These are phyloP conservation scores for Podospora conica DNA, from an alignment of 495 filamentous ascomycete species.

Conservation along the genomic window DNA sequence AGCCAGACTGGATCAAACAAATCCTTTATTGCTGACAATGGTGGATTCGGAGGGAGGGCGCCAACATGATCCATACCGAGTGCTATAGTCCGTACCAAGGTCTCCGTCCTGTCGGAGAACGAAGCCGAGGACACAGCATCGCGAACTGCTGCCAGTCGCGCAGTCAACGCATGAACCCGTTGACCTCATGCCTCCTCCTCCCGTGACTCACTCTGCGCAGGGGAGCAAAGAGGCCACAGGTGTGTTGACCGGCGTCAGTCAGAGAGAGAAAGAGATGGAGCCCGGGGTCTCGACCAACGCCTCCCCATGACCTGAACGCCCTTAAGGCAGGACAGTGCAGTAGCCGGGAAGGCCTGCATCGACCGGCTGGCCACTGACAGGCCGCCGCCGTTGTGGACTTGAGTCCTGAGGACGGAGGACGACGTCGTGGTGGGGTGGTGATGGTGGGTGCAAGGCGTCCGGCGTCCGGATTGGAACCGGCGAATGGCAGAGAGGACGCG, in stretches of 20 bases:
- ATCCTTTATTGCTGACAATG: neutral
- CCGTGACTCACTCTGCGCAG: neutral
- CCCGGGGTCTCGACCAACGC: neutral
- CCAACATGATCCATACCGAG: too few species aligned
- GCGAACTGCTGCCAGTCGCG: neutral
- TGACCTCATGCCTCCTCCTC: neutral
- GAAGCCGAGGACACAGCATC: neutral
- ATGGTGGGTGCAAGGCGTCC: neutral
- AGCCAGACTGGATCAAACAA: neutral
- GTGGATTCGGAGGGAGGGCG: neutral
- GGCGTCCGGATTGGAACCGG: neutral
- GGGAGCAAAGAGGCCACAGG: neutral
- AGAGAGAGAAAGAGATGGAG: neutral
- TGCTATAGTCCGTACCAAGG: too few species aligned
- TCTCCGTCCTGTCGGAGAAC: neutral
- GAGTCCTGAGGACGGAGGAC: neutral
- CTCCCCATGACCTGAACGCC: neutral
- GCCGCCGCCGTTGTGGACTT: neutral
- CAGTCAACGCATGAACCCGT: neutral
- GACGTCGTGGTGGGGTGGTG: neutral
- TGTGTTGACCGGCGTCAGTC: neutral
- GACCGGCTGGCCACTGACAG: neutral
- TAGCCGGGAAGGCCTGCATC: neutral
- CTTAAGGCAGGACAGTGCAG: neutral
- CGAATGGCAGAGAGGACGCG: neutral